phyloP scores from a whole-genome alignment of 2,329 filamentous ascomycete genomes.

The Paramyrothecium sp. region DNA sequence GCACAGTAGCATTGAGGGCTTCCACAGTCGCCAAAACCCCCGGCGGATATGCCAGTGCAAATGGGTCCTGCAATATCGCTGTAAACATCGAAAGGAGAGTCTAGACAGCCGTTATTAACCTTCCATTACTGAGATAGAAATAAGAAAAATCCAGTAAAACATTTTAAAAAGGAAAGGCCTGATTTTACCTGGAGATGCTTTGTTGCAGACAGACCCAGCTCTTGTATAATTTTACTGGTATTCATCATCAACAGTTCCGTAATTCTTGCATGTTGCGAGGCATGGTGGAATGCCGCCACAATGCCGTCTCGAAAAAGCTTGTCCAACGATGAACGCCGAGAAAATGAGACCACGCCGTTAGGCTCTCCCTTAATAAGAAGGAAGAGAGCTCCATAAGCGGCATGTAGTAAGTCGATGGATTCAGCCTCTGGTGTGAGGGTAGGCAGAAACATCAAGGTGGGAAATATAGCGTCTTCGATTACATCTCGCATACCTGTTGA shows the following conservation, averaged over 20 bases:
- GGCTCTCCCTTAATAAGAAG: slow-evolving; percentile 36
- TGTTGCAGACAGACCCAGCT: slow-evolving; percentile 59
- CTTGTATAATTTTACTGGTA: slow-evolving; percentile 46
- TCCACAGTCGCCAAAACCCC: slow-evolving; percentile 52
- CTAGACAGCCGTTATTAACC: slow-evolving; percentile 31
- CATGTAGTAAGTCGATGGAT: slow-evolving; percentile 60
- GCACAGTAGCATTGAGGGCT: slow-evolving; percentile 56
- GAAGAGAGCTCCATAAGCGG: slow-evolving; percentile 67
- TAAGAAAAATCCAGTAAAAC: too few species aligned
- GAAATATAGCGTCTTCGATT: slow-evolving; percentile 67
- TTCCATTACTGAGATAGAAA: background rate
- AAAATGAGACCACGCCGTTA: too few species aligned
- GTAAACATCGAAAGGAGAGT: slow-evolving; percentile 67
- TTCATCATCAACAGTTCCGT: slow-evolving; percentile 54
- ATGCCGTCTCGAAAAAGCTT: slow-evolving; percentile 55
- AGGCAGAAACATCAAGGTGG: slow-evolving; percentile 75
- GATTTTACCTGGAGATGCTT: slow-evolving; percentile 69
- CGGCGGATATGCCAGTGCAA: slow-evolving; percentile 53
- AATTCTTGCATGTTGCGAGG: slow-evolving; percentile 56
- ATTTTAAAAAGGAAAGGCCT: too few species aligned
- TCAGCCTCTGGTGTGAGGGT: slow-evolving; percentile 72
- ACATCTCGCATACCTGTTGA: slow-evolving; percentile 65
- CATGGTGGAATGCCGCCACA: slow-evolving; percentile 54
- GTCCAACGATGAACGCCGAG: slow-evolving; percentile 36
- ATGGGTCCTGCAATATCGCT: slow-evolving; percentile 65